Conservation (phyloP, 176 grass and related monocot genomes). For the Poa pratensis region DNA sequence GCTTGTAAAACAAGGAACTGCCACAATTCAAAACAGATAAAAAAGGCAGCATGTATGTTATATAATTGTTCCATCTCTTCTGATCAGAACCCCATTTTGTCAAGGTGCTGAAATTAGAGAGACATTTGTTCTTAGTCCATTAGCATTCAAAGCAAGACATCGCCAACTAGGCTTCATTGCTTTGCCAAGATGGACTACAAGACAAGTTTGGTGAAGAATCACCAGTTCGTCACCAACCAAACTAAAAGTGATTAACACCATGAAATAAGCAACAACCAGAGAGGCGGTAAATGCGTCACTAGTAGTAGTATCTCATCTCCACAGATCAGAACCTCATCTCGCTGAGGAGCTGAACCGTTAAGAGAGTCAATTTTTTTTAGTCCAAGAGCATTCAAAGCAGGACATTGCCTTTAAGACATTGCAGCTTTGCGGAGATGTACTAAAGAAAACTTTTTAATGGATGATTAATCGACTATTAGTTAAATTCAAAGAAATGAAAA, state of each 20-base stretch:
- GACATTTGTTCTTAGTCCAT: constrained; percentile 50
- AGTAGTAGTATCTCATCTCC: constrained; percentile 44
- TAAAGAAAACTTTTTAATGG: too few relatives aligned
- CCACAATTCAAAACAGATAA: neutral
- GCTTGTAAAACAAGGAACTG: constrained; percentile 44
- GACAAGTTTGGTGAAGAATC: neutral
- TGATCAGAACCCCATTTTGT: constrained; percentile 41
- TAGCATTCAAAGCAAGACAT: constrained; percentile 70
- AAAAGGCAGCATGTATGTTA: neutral
- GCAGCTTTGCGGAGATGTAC: too few relatives aligned
- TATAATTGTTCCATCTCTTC: constrained; percentile 43
- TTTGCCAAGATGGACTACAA: constrained; percentile 58
- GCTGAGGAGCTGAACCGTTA: constrained; percentile 23
- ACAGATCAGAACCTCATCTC: constrained; percentile 33
- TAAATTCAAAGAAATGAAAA: too few relatives aligned
- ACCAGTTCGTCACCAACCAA: neutral
- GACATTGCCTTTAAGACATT: too few relatives aligned
- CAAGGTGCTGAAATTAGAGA: constrained; percentile 51
- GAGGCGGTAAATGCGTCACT: neutral
- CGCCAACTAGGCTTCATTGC: constrained; percentile 12
- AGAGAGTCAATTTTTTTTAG: constrained; percentile 11
- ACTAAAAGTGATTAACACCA: neutral
- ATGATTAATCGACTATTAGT: too few relatives aligned
- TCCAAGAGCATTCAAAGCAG: too few relatives aligned
- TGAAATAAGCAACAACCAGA: neutral